Conservation (phyloP, 2,329 filamentous ascomycete genomes). For the Paecilomyces sp. region DNA sequence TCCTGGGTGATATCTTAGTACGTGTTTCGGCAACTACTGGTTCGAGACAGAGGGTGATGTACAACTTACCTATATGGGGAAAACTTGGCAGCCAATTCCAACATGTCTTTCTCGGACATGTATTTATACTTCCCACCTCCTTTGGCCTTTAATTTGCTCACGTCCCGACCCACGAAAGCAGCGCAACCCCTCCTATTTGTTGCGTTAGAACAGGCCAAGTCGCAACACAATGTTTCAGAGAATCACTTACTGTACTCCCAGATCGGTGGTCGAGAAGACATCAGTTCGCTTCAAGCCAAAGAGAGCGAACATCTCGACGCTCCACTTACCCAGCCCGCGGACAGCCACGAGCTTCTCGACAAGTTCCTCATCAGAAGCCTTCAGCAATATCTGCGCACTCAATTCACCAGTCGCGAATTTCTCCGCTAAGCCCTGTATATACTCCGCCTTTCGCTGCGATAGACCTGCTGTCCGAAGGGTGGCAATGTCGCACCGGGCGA, state of each 20-base stretch:
- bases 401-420: constrained; percentile 74
- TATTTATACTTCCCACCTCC: constrained; percentile 94
- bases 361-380: constrained; percentile 78
- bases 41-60: neutral
- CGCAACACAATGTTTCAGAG: neutral
- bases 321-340: constrained; percentile 81
- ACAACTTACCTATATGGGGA: constrained; percentile 63
- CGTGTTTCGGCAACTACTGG: neutral
- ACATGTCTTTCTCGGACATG: constrained; percentile 90
- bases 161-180: constrained; percentile 72
- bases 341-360: constrained; percentile 77
- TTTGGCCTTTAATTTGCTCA: constrained; percentile 72
- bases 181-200: constrained; percentile 69
- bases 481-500: constrained; percentile 57
- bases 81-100: constrained; percentile 71
- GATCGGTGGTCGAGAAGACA: constrained; percentile 84
- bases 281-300: constrained; percentile 93
- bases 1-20: constrained; percentile 41
- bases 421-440: constrained; percentile 75
- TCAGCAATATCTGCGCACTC: constrained; percentile 65
- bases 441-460: constrained; percentile 92
- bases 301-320: constrained; percentile 95
- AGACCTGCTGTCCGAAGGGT: constrained; percentile 76
- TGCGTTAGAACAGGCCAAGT: constrained; percentile 1
- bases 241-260: constrained; percentile 70